A percentile compares a stretch with the other conserved stretches of the same genome.
These are phyloP conservation scores for Dysphania ambrosioides DNA, from an alignment of 148 eudicot genomes.

Conservation along the genomic window DNA sequence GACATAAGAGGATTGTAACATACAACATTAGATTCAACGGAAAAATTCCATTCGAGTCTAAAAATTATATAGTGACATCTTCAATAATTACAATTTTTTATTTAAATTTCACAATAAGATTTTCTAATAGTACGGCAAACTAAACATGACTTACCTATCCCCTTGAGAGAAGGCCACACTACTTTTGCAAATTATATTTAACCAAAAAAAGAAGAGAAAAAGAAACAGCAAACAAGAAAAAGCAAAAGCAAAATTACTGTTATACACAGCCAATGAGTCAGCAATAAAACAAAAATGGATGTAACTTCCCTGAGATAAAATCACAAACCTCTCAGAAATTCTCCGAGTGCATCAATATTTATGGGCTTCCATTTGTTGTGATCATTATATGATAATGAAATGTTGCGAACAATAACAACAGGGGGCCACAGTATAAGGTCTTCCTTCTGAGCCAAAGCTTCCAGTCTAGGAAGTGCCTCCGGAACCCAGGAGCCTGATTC, in stretches of 20 bases:
- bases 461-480: conserved; percentile 26
- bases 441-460: conserved; percentile 45
- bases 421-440: conserved; percentile 62
- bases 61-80: background rate
- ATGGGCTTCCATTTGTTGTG: conserved; percentile 30
- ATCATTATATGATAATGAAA: conserved; percentile 24
- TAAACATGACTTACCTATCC: background rate
- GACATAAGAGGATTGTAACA: background rate
- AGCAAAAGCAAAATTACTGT: background rate
- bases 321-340: conserved; percentile 42
- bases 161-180: background rate
- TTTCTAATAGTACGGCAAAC: background rate
- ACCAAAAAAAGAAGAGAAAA: too few relatives aligned
- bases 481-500: conserved; percentile 37
- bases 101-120: background rate
- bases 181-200: background rate
- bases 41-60: background rate
- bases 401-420: conserved; percentile 38
- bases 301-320: background rate
- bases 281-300: background rate
- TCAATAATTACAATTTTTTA: background rate
- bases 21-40: background rate
- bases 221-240: background rate
- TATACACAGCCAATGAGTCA: background rate
- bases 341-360: conserved; percentile 33